Conservation (phyloP, 179 eudicot genomes). For the Drosera spatulata region DNA sequence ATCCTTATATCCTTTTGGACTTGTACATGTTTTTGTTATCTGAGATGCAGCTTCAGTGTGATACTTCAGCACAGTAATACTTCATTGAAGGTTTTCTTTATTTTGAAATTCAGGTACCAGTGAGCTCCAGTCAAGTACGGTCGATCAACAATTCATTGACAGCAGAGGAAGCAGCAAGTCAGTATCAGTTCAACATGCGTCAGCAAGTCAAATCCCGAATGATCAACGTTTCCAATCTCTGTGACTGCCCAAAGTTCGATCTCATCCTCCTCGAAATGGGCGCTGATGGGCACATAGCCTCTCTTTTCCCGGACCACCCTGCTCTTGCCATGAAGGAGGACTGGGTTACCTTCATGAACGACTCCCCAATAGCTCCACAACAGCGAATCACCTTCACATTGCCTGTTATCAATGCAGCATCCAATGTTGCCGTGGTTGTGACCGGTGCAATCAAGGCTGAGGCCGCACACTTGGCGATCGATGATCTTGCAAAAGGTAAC, state of each 20-base stretch:
- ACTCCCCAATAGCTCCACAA: conserved; percentile 84
- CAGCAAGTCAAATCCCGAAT: conserved; percentile 70
- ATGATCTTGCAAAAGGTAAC: conserved; percentile 26
- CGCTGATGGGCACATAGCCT: conserved; percentile 83
- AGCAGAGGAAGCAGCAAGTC: conserved; percentile 81
- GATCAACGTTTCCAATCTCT: conserved; percentile 55
- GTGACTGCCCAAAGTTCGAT: conserved; percentile 92
- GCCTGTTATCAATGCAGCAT: conserved; percentile 77
- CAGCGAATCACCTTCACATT: conserved; percentile 89
- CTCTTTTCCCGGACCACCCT: conserved; percentile 71
- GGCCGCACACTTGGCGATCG: conserved; percentile 42
- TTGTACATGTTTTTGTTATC: too few species aligned
- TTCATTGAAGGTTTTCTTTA: too few species aligned
- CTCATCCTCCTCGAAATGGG: conserved; percentile 91
- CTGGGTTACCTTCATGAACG: conserved; percentile 80
- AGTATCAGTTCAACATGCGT: conserved; percentile 66
- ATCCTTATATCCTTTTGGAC: too few species aligned
- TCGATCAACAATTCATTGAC: conserved; percentile 72
- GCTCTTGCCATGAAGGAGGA: conserved; percentile 41
- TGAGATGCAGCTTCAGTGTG: too few species aligned
- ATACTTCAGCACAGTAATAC: too few species aligned
- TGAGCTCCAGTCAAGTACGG: conserved; percentile 61
- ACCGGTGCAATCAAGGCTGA: conserved; percentile 64
- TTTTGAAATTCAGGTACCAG: conserved; percentile 49
- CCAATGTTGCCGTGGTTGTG: conserved; percentile 70